These are phyloP conservation scores for Pleurotus eryngii DNA, from an alignment of 768 basidiomycete species.

Conservation along the genomic window DNA sequence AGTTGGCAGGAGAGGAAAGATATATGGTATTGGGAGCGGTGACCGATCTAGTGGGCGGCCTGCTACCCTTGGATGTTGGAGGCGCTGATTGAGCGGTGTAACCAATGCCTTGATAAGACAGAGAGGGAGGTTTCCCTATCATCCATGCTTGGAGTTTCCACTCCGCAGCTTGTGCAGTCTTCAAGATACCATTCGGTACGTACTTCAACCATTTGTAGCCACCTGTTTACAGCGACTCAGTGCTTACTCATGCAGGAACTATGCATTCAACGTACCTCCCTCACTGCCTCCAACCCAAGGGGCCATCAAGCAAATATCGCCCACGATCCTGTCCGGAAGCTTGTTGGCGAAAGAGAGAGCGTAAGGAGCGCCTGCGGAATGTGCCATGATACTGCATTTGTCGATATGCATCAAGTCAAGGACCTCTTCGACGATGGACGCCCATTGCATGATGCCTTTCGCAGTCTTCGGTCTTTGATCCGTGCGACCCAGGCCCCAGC, in stretches of 20 bases:
- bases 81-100: slow-evolving; percentile 48
- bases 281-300: slow-evolving; percentile 97
- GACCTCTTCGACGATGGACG: slow-evolving; percentile 85
- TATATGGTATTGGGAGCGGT: slow-evolving; percentile 31
- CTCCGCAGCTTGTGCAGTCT: slow-evolving; percentile 94
- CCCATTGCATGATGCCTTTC: slow-evolving; percentile 88
- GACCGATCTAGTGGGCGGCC: slow-evolving; percentile 17
- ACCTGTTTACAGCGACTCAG: slow-evolving; percentile 32
- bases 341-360: slow-evolving; percentile 85
- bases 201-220: slow-evolving; percentile 98
- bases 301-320: slow-evolving; percentile 84
- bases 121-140: slow-evolving; percentile 90
- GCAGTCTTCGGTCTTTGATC: slow-evolving; percentile 64
- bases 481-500: slow-evolving; percentile 92
- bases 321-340: slow-evolving; percentile 69
- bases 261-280: slow-evolving; percentile 54
- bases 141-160: slow-evolving; percentile 98
- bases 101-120: slow-evolving; percentile 83
- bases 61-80: slow-evolving; percentile 11
- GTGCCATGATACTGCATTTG: slow-evolving; percentile 87
- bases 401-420: slow-evolving; percentile 75
- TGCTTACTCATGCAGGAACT: not conserved
- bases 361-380: slow-evolving; percentile 94
- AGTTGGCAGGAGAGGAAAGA: slow-evolving; percentile 35
- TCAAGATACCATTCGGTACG: slow-evolving; percentile 88